Base-by-base conservation (phyloP, 2,329 filamentous ascomycete species). In the Magnaporthiopsis poae region DNA sequence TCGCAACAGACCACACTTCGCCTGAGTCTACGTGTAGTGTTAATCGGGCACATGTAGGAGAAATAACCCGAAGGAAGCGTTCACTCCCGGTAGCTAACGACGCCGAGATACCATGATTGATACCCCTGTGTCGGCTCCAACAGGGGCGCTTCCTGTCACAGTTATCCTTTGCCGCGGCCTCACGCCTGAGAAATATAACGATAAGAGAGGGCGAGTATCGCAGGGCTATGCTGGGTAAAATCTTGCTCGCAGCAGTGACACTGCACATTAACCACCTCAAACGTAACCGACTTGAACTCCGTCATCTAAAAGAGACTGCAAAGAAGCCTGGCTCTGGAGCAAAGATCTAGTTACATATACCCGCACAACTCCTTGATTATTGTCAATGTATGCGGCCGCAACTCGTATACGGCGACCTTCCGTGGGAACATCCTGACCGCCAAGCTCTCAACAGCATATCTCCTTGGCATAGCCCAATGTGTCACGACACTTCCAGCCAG, bases 391-490 rank as follows among this genome's bases (percentile, higher is more conserved):
- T 56, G 46, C n/a, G 39, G 5, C 52, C 63, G 31, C 56, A 31
- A 36, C 35, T 25, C 60, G 63, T 65, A 65, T 52, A 65, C 35
- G 64, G 59, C 64, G 27, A 52, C 56, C 25, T 65, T 33, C 39
- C n/a, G 25, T 65, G 33, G 13, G 59, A 60, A 61, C 64, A 65
- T 61, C 52, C 33, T 36, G 27, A 35, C 46, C 9, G 25, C 18
- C 12, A 39, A 8, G n/a, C 62, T 15, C 15, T 65, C 56, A 15
- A 61, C 31, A 61, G 21, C 35, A 60, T 65, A 60, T 39, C 35
- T 65, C 31, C 35, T 27, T 27, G 27, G 56, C 56, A 60, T 65
- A 65, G 64, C 64, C 63, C 64, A 65, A 66, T 63, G 61, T 59
- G n/a, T 33, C 39, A 46, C 61, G n/a, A 63, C 65, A 56, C 46